Conservation (phyloP, 176 grass and related monocot species). For the Musa beccarii region DNA sequence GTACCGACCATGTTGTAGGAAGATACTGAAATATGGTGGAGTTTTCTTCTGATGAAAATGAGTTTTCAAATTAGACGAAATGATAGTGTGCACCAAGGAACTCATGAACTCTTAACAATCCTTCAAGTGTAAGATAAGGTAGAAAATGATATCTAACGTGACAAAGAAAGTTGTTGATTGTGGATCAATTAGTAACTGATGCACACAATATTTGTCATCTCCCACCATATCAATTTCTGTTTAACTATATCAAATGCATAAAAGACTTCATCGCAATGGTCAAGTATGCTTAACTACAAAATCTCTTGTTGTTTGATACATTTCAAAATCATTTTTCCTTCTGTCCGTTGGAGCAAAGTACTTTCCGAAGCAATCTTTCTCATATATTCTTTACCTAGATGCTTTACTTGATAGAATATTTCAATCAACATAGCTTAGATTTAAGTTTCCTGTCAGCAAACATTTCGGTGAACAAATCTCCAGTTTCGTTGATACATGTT, state of each 20-base stretch:
- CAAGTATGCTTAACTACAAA: background rate
- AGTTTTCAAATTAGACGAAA: background rate
- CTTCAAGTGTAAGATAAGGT: too few relatives aligned
- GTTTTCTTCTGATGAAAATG: background rate
- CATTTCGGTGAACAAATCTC: background rate
- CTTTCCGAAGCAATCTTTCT: background rate
- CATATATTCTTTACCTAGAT: background rate
- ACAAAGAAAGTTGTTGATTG: too few relatives aligned
- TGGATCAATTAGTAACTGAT: too few relatives aligned
- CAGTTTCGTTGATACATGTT: constrained; percentile 3
- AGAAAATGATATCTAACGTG: too few relatives aligned
- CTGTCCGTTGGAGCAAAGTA: background rate
- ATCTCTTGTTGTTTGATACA: background rate
- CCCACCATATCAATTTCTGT: too few relatives aligned
- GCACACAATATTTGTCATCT: too few relatives aligned
- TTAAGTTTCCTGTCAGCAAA: background rate
- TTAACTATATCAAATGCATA: too few relatives aligned
- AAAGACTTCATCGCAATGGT: too few relatives aligned
- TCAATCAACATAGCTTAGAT: background rate
- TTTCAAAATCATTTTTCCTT: background rate
- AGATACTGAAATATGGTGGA: background rate
- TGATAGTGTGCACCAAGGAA: too few relatives aligned
- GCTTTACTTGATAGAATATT: background rate
- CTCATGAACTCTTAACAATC: too few relatives aligned
- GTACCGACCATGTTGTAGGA: background rate